These are phyloP conservation scores for Akanthomyces muscarius DNA, from an alignment of 2,329 filamentous ascomycete species.

Conservation along the genomic window DNA sequence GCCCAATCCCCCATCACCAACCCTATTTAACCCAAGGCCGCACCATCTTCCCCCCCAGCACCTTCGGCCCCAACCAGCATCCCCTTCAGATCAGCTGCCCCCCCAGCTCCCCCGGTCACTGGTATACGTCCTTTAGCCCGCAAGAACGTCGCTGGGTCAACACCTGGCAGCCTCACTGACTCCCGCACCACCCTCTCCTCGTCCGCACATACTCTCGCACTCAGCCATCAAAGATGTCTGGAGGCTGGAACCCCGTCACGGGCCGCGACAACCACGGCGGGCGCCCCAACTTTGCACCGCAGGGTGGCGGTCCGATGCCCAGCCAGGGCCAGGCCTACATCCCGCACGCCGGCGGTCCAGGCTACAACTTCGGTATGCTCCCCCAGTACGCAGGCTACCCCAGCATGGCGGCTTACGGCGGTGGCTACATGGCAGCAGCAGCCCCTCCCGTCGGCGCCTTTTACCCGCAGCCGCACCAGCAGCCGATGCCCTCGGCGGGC, in stretches of 20 bases:
- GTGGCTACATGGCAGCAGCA: conserved; percentile 20
- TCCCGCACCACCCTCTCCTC: conserved; percentile 13
- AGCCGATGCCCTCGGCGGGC: conserved; percentile 23
- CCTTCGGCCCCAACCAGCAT: conserved; percentile 24
- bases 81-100: conserved; percentile 21
- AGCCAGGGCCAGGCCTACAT: conserved; percentile 37
- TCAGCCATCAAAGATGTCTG: conserved; percentile 30
- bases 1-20: neutral
- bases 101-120: conserved; percentile 28
- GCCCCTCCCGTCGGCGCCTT: neutral
- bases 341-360: conserved; percentile 34
- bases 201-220: neutral
- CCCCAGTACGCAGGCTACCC: conserved; percentile 23
- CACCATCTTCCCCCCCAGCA: conserved; percentile 26
- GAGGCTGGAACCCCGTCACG: conserved; percentile 38
- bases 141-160: conserved; percentile 27
- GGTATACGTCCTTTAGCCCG: conserved; percentile 33
- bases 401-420: conserved; percentile 26
- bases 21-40: conserved; percentile 5
- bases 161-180: conserved; percentile 32
- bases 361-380: conserved; percentile 29
- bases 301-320: conserved; percentile 31
- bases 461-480: neutral
- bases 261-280: conserved; percentile 34
- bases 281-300: conserved; percentile 32